A percentile compares a stretch with the other conserved stretches of the same genome.
Evolutionary conservation across 306 rosid genomes (phyloP).

Genomic region (Dryas octopetala): DNA sequence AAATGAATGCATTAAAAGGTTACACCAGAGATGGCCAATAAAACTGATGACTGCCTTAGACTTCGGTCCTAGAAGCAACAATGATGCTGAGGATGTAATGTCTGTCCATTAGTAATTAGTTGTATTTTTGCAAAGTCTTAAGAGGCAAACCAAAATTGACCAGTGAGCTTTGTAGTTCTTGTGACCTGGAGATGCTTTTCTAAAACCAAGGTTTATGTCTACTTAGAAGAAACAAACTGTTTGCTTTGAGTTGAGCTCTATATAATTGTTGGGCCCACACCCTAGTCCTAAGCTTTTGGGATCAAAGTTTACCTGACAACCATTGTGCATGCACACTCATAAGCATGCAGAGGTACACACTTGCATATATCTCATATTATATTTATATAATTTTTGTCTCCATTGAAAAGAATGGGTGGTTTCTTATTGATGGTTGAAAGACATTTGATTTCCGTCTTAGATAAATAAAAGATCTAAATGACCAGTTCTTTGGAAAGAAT

Average conservation of each 20-base stretch:
- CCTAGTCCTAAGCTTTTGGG: constrained; percentile 4
- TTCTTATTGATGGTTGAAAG: background rate
- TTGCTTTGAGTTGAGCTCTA: background rate
- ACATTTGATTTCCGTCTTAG: background rate
- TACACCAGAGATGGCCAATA: background rate
- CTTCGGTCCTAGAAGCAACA: background rate
- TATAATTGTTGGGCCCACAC: background rate
- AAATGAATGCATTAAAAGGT: background rate
- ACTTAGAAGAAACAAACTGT: constrained; percentile 1
- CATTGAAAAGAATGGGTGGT: background rate
- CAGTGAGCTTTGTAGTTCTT: too few species aligned
- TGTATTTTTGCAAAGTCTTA: background rate
- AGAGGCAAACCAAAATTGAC: background rate
- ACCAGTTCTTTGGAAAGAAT: background rate
- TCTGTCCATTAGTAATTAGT: background rate
- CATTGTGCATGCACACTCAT: background rate
- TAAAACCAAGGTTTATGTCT: background rate
- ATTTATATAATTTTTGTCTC: background rate
- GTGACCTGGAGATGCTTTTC: background rate
- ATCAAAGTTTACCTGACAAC: background rate
- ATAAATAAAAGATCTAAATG: background rate
- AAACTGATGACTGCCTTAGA: background rate
- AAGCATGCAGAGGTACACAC: background rate
- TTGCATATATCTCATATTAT: background rate
- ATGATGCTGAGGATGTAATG: background rate